phyloP scores from a whole-genome alignment of 768 basidiomycete genomes.

The Xanthoconium stramineum region DNA sequence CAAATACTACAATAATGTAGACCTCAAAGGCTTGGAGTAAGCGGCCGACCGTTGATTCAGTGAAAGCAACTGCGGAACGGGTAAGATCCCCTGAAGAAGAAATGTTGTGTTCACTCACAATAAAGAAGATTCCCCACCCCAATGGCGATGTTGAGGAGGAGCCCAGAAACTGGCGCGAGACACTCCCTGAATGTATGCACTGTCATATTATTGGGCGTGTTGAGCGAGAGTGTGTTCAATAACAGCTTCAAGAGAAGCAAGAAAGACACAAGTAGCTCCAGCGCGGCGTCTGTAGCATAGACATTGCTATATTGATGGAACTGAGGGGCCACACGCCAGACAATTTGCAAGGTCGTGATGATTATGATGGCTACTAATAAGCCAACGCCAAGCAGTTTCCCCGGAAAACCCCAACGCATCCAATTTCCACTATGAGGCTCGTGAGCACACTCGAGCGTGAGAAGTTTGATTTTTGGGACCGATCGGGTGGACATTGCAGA shows the following conservation, averaged over 20 bases:
- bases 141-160: constrained; percentile 50
- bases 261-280: constrained; percentile 57
- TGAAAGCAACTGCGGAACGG: constrained; percentile 51
- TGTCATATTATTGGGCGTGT: constrained; percentile 36
- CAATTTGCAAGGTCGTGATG: constrained; percentile 55
- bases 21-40: constrained; percentile 61
- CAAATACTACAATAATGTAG: constrained; percentile 59
- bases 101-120: constrained; percentile 44
- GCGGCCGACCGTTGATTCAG: constrained; percentile 67
- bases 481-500: constrained; percentile 29
- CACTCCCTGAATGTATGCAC: constrained; percentile 47
- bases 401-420: constrained; percentile 59
- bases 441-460: constrained; percentile 13
- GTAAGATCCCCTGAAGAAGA: constrained; percentile 9
- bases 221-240: constrained; percentile 47
- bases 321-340: constrained; percentile 52
- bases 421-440: constrained; percentile 57
- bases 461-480: constrained; percentile 11
- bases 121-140: constrained; percentile 53
- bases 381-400: constrained; percentile 49
- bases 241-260: constrained; percentile 62
- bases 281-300: constrained; percentile 54
- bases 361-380: constrained; percentile 44
- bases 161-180: constrained; percentile 46
- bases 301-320: constrained; percentile 41